Conservation (phyloP, 2,329 filamentous ascomycete genomes). For the Knoxdaviesia capensis region DNA sequence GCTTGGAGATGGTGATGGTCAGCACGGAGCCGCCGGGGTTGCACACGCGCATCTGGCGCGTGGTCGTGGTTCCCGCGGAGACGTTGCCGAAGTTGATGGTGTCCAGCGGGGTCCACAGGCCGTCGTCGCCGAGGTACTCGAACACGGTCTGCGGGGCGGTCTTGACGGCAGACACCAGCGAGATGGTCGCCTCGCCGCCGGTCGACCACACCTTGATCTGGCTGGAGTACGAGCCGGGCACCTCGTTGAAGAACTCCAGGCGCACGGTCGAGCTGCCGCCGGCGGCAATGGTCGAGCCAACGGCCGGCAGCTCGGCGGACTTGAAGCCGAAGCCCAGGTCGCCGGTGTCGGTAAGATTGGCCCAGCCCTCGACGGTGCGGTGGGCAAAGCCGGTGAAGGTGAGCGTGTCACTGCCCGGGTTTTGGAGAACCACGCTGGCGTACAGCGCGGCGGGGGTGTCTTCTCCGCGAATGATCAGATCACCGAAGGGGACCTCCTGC, state of each 20-base stretch:
- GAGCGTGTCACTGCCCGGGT: slow-evolving; percentile 23
- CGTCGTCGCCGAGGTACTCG: slow-evolving; percentile 33
- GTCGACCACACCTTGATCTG: slow-evolving; percentile 25
- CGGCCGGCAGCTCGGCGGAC: slow-evolving; percentile 19
- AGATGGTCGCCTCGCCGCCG: slow-evolving; percentile 27
- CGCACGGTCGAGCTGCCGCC: slow-evolving; percentile 18
- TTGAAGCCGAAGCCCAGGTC: slow-evolving; percentile 22
- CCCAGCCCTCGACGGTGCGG: slow-evolving; percentile 18
- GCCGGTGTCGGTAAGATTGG: slow-evolving; percentile 29
- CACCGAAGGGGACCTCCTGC: too few relatives aligned
- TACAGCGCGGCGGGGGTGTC: slow-evolving; percentile 23
- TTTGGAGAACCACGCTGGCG: slow-evolving; percentile 24
- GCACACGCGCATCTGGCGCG: slow-evolving; percentile 29
- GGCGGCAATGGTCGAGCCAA: slow-evolving; percentile 23
- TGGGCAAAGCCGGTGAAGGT: slow-evolving; percentile 23
- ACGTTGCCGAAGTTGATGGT: slow-evolving; percentile 36
- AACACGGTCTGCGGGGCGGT: slow-evolving; percentile 26
- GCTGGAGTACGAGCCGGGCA: slow-evolving; percentile 24
- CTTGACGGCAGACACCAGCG: slow-evolving; percentile 27
- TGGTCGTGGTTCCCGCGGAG: slow-evolving; percentile 24
- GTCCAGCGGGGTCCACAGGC: slow-evolving; percentile 27
- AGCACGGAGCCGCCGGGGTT: slow-evolving; percentile 28
- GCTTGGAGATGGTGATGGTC: slow-evolving; percentile 38
- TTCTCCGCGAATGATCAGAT: slow-evolving; percentile 13
- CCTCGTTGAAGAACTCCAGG: slow-evolving; percentile 25